Conservation (phyloP, 2,329 filamentous ascomycete species). For the Aspergillus sergii region DNA sequence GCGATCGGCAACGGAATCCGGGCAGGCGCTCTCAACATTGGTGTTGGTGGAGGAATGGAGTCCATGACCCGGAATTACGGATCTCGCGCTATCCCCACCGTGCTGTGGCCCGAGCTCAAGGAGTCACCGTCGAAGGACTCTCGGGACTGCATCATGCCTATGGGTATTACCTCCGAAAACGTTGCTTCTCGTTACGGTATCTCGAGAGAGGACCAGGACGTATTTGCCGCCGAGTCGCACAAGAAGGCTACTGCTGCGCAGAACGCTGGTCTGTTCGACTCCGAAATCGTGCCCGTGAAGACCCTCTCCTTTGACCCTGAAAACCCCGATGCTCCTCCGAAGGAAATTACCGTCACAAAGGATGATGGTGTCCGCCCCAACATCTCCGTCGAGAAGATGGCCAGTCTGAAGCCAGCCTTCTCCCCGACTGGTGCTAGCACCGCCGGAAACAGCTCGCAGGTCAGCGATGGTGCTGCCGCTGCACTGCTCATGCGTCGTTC, state of each 20-base stretch:
- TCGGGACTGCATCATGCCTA: conserved; percentile 87
- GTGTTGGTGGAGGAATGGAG: conserved; percentile 90
- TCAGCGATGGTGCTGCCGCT: conserved; percentile 85
- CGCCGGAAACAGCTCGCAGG: conserved; percentile 82
- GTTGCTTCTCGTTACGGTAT: conserved; percentile 78
- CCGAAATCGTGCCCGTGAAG: conserved; percentile 77
- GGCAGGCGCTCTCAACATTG: conserved; percentile 70
- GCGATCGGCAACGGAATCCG: conserved; percentile 73
- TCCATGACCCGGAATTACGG: conserved; percentile 95
- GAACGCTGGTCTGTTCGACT: conserved; percentile 68
- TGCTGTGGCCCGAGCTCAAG: conserved; percentile 74
- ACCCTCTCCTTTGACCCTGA: conserved; percentile 69
- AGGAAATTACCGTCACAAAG: conserved; percentile 68
- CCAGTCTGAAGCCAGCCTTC: conserved; percentile 84
- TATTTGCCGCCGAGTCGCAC: conserved; percentile 76
- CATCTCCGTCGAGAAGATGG: conserved; percentile 70
- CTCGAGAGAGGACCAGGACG: conserved; percentile 75
- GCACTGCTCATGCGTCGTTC: conserved; percentile 82
- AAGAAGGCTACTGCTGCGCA: conserved; percentile 71
- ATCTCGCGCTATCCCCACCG: conserved; percentile 76
- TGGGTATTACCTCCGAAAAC: conserved; percentile 90
- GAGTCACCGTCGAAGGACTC: conserved; percentile 68
- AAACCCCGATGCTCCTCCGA: conserved; percentile 57
- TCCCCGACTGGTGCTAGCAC: conserved; percentile 73
- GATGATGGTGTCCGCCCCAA: conserved; percentile 82